phyloP scores from a whole-genome alignment of 768 basidiomycete genomes.

The Termitomyces sp. region DNA sequence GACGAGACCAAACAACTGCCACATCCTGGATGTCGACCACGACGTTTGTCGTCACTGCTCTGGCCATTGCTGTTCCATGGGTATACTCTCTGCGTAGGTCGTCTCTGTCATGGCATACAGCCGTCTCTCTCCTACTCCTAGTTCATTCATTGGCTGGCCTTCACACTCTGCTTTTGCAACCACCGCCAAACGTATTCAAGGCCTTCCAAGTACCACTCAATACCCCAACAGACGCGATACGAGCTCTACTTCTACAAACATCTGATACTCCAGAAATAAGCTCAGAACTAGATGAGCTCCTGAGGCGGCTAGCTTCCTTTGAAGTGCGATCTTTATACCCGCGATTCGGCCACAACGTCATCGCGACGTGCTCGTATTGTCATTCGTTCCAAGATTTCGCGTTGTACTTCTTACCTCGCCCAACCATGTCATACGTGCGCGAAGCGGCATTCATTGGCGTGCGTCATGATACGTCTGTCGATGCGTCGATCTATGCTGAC shows the following conservation, averaged over 20 bases:
- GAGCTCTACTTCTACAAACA: slow-evolving; percentile 35
- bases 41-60: slow-evolving; percentile 13
- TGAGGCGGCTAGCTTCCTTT: slow-evolving; percentile 52
- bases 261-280: slow-evolving; percentile 43
- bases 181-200: slow-evolving; percentile 62
- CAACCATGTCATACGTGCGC: slow-evolving; percentile 57
- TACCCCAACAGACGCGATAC: slow-evolving; percentile 50
- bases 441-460: slow-evolving; percentile 53
- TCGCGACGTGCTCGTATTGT: slow-evolving; percentile 67
- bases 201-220: slow-evolving; percentile 52
- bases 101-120: slow-evolving; percentile 14
- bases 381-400: slow-evolving; percentile 56
- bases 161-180: slow-evolving; percentile 39
- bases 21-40: slow-evolving; percentile 8
- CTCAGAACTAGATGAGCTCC: slow-evolving; percentile 43
- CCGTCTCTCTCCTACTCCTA: slow-evolving; percentile 38
- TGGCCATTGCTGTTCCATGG: slow-evolving; percentile 17
- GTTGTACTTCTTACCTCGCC: slow-evolving; percentile 51
- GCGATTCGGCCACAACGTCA: slow-evolving; percentile 67
- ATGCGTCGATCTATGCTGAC: not conserved
- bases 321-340: slow-evolving; percentile 55
- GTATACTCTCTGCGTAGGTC: slow-evolving; percentile 14
- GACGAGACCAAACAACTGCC: not conserved
- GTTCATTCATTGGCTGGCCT: slow-evolving; percentile 50
- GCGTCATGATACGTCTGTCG: slow-evolving; percentile 10